Conservation (phyloP, 768 basidiomycete species). For the Boletus patriciae region DNA sequence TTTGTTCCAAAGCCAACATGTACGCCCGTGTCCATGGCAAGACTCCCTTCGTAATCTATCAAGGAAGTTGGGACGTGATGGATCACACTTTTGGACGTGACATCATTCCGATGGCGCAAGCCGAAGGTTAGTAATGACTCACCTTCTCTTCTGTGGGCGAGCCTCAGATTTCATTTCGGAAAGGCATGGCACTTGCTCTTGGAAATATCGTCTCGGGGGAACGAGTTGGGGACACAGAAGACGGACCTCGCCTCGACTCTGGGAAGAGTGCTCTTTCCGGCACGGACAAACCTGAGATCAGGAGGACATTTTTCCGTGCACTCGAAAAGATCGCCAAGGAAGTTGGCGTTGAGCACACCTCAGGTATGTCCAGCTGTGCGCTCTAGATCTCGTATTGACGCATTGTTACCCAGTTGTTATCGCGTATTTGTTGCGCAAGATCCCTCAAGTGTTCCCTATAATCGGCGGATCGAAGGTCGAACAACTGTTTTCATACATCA, state of each 20-base stretch:
- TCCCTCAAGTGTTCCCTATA: neutral
- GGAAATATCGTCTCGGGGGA: neutral
- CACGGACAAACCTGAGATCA: neutral
- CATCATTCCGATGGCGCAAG: neutral
- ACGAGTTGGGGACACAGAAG: neutral
- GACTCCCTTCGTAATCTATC: neutral
- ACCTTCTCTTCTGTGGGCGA: neutral
- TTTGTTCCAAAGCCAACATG: conserved; percentile 1
- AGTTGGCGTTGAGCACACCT: neutral
- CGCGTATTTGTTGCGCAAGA: neutral
- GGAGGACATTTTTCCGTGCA: neutral
- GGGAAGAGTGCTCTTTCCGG: neutral
- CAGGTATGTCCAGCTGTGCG: neutral
- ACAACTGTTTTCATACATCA: neutral
- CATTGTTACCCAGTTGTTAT: neutral
- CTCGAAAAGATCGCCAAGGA: neutral
- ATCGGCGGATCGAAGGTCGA: neutral
- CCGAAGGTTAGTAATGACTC: neutral
- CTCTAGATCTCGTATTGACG: neutral
- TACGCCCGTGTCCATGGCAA: neutral
- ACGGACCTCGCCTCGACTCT: neutral
- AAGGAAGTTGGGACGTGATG: neutral
- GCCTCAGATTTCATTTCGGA: neutral
- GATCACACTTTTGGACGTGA: neutral
- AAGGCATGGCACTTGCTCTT: neutral